Conservation (phyloP, 2,329 filamentous ascomycete species). For the Sphaerulina vaccinii region DNA sequence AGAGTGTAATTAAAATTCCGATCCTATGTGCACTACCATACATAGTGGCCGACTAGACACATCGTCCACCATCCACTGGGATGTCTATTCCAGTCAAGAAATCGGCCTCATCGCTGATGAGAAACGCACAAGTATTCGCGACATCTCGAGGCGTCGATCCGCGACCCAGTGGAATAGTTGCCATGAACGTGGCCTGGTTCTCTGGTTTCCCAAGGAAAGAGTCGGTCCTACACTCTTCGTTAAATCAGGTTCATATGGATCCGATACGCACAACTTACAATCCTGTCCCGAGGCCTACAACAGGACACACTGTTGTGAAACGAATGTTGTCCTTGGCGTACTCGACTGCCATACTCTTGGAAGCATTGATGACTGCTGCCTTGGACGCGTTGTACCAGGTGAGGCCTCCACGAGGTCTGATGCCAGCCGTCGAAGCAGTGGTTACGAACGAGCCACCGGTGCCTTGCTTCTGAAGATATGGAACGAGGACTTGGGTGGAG, state of each 20-base stretch:
- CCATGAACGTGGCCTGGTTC: constrained; percentile 57
- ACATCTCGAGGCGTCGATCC: constrained; percentile 63
- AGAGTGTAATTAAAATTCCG: too few relatives aligned
- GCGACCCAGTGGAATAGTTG: constrained; percentile 56
- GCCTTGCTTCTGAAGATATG: constrained; percentile 58
- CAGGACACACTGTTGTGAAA: constrained; percentile 66
- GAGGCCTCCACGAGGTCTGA: constrained; percentile 60
- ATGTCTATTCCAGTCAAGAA: constrained; percentile 74
- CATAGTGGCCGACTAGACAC: constrained; percentile 35
- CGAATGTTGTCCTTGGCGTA: constrained; percentile 71
- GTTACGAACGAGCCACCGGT: constrained; percentile 63
- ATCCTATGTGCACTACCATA: too few relatives aligned
- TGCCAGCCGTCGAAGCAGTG: constrained; percentile 63
- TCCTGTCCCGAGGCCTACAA: constrained; percentile 36
- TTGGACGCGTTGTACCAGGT: constrained; percentile 72
- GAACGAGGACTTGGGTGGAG: constrained; percentile 59
- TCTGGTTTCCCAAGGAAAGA: constrained; percentile 61
- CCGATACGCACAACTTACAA: constrained; percentile 28
- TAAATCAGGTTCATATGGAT: constrained; percentile 2
- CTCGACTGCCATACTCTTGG: constrained; percentile 68
- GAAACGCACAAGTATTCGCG: constrained; percentile 67
- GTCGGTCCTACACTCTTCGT: constrained; percentile 24
- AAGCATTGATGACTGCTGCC: constrained; percentile 60
- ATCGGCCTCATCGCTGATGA: constrained; percentile 68
- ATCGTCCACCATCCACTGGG: constrained; percentile 60